Conservation (phyloP, 805 yeast genomes). For the Candida boleticola region DNA sequence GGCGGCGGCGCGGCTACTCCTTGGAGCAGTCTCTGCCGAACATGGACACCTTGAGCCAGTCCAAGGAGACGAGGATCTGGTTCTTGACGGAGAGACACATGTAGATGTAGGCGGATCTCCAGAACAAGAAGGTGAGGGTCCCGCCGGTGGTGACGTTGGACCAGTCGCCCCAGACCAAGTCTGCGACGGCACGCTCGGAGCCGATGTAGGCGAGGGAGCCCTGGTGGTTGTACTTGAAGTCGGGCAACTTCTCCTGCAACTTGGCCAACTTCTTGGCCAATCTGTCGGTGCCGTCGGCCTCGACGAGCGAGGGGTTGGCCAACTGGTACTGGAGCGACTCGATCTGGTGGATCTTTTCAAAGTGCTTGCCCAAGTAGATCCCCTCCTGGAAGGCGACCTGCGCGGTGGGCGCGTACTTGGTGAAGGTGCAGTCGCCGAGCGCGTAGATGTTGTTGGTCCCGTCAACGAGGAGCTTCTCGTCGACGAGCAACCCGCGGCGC, state of each 20-base stretch:
- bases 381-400: slow-evolving; percentile 98
- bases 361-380: slow-evolving; percentile 68
- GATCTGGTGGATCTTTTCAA: slow-evolving; percentile 61
- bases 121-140: slow-evolving; percentile 81
- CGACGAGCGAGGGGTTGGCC: slow-evolving; percentile 29
- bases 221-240: slow-evolving; percentile 81
- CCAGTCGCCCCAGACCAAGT: slow-evolving; percentile 76
- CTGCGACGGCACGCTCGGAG: slow-evolving; percentile 90
- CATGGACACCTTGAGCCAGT: slow-evolving; percentile 84
- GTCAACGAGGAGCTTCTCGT: slow-evolving; percentile 76
- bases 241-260: slow-evolving; percentile 44
- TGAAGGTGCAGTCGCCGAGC: slow-evolving; percentile 91
- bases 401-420: slow-evolving; percentile 92
- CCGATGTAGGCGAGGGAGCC: slow-evolving; percentile 96
- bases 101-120: slow-evolving; percentile 91
- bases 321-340: slow-evolving; percentile 54
- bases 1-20: no score
- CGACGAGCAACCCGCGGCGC: slow-evolving; percentile 85
- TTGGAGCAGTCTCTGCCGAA: slow-evolving; percentile 94
- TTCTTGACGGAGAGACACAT: slow-evolving; percentile 90
- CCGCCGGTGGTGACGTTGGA: slow-evolving; percentile 82
- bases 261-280: slow-evolving; percentile 45
- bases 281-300: slow-evolving; percentile 41
- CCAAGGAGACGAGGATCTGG: slow-evolving; percentile 79
- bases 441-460: slow-evolving; percentile 86